Evolutionary conservation across 2,329 filamentous ascomycete genomes (phyloP), one percentile per base, ranked within the genome.

Genomic region (Beauveria brongniartii): DNA sequence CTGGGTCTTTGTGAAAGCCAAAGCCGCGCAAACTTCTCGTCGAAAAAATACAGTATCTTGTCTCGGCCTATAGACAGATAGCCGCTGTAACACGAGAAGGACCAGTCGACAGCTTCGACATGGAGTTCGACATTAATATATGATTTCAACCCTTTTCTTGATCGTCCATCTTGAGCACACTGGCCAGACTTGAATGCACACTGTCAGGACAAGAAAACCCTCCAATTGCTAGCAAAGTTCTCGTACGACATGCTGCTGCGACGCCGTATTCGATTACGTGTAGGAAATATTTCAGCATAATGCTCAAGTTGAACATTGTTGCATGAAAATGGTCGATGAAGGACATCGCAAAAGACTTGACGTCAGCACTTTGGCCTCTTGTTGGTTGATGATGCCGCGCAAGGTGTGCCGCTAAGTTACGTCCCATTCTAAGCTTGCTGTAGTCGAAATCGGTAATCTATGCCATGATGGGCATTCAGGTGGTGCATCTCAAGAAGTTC

Each of bases 251-350:
- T 79, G 67, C 90, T 80, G 6, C 80, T 70, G 9, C 96, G 77
- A 14, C 89, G 84, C 3, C 80, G 70, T 57, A 97, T 96, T 66
- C 85, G 77, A 70, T 97, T 97, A 43, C 77, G 73, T 40, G 74
- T 67, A 2, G 92, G 92, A 43, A 97, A 96, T 55, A 82, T 83
- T 26, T 79, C 78, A 9, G 85, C 81, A 71, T 88, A 96, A 2
- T 83, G 82, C 7, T 77, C 72, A 46, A 96, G 75, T 2, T 82
- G 74, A 30, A 92, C 86, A 69, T 96, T 85, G 51, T 91, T 89
- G 76, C 93, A 97, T 66, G 90, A 88, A 72, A 95, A 97, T 0
- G 93, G 93, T 10, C 92, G 85, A 73, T 97, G 91, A 26, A 97
- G 80, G 8, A 90, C 86, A 73, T 99, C 93, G 16, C 93, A 97